These are phyloP conservation scores for Talaromyces sp. DNA, from an alignment of 2,329 filamentous ascomycete genomes.

Conservation along the genomic window DNA sequence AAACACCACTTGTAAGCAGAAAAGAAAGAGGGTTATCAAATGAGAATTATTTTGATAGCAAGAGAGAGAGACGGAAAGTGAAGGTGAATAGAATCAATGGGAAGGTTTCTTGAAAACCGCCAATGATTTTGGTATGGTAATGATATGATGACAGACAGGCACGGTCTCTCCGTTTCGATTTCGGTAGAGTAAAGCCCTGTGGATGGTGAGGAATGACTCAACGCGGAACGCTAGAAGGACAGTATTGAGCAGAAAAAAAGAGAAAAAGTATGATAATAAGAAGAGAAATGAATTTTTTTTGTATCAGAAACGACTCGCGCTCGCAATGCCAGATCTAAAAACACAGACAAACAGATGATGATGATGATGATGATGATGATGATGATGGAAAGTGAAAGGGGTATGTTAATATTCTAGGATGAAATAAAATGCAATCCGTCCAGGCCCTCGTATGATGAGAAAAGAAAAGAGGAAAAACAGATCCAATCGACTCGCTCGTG, in stretches of 20 bases:
- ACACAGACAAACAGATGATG: conserved; percentile 22
- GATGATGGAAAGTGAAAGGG: background rate
- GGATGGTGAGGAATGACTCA: conserved; percentile 5
- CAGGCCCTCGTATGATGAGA: conserved; percentile 14
- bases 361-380: conserved; percentile 3
- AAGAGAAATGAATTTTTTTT: conserved; percentile 19
- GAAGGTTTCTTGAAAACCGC: background rate
- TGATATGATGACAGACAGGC: background rate
- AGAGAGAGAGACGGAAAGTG: background rate
- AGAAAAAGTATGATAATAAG: conserved; percentile 17
- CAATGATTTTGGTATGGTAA: background rate
- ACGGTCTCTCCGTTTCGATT: background rate
- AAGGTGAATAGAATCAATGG: background rate
- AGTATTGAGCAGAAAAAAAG: background rate
- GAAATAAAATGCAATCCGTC: conserved; percentile 23
- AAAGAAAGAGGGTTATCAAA: background rate
- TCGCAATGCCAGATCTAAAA: conserved; percentile 47
- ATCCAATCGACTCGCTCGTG: conserved; percentile 16
- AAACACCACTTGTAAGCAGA: background rate
- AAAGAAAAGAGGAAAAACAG: conserved; percentile 14
- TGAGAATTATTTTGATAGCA: background rate
- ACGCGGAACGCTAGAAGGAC: conserved; percentile 17
- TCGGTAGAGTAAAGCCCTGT: background rate
- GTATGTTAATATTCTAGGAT: conserved; percentile 26
- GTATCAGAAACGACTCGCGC: conserved; percentile 33